Evolutionary conservation across 2,329 filamentous ascomycete species (phyloP).

Genomic region (Fusarium guadeloupense): DNA sequence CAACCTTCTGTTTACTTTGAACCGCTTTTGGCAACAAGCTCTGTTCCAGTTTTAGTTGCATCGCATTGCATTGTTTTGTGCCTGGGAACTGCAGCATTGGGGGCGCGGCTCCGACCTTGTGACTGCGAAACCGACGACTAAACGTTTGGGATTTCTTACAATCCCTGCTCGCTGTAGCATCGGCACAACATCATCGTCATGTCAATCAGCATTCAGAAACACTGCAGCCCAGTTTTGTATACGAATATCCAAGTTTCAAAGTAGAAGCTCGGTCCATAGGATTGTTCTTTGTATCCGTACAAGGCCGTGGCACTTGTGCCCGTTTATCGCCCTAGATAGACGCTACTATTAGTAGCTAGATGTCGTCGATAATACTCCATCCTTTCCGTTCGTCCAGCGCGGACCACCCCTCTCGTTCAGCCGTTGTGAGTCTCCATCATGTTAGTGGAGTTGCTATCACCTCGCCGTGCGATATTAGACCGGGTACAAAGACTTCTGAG

Average conservation of each 20-base stretch:
- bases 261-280: conserved; percentile 23
- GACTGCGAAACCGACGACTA: conserved; percentile 24
- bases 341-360: background rate
- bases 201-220: conserved; percentile 22
- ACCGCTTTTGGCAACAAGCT: conserved; percentile 31
- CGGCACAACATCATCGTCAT: conserved; percentile 16
- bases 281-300: conserved; percentile 21
- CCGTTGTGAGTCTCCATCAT: conserved; percentile 15
- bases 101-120: conserved; percentile 31
- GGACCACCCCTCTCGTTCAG: conserved; percentile 5
- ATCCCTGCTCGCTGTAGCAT: conserved; percentile 17
- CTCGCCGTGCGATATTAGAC: conserved; percentile 14
- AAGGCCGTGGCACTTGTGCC: conserved; percentile 5
- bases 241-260: conserved; percentile 34
- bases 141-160: conserved; percentile 2
- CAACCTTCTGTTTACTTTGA: conserved; percentile 30
- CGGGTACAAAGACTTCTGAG: no score
- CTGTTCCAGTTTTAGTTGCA: conserved; percentile 17
- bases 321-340: no score
- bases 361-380: conserved; percentile 9
- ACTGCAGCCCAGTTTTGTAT: conserved; percentile 13
- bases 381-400: background rate
- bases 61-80: conserved; percentile 31
- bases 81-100: conserved; percentile 25
- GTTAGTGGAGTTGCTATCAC: conserved; percentile 32